Evolutionary conservation across 305 asterid species (phyloP).

Genomic region (Fraxinus baroniana): DNA sequence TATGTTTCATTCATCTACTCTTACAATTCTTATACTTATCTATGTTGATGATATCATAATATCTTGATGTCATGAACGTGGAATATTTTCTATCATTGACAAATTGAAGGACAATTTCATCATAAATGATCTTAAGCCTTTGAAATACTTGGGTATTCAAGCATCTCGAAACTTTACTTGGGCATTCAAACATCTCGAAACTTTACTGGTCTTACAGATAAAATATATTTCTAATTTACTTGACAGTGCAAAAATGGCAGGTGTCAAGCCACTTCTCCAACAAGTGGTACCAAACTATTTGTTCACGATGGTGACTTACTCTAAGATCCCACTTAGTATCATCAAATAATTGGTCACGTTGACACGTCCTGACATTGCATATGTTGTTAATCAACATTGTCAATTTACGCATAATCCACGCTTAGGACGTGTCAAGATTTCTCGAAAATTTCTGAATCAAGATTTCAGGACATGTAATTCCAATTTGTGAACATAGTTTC

Average conservation of each 20-base stretch:
- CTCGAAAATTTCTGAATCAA: no score
- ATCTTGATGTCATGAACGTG: no score
- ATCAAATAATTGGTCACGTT: neutral
- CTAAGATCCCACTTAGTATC: neutral
- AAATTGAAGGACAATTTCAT: no score
- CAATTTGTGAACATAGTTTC: no score
- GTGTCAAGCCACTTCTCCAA: neutral
- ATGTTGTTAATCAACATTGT: no score
- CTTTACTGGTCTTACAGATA: neutral
- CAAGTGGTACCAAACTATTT: no score
- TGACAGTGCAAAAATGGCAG: neutral
- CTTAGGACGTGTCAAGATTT: no score
- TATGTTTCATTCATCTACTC: no score
- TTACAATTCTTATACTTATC: no score
- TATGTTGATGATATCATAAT: no score
- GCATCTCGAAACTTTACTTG: neutral
- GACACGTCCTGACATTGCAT: neutral
- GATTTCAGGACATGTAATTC: no score
- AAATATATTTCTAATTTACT: neutral
- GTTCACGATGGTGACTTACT: neutral
- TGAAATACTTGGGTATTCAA: neutral
- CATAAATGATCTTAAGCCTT: neutral
- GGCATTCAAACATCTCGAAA: neutral
- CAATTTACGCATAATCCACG: neutral
- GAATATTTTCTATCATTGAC: no score